Conservation (phyloP, 495 filamentous ascomycete species). For the Bacidia gigantensis region DNA sequence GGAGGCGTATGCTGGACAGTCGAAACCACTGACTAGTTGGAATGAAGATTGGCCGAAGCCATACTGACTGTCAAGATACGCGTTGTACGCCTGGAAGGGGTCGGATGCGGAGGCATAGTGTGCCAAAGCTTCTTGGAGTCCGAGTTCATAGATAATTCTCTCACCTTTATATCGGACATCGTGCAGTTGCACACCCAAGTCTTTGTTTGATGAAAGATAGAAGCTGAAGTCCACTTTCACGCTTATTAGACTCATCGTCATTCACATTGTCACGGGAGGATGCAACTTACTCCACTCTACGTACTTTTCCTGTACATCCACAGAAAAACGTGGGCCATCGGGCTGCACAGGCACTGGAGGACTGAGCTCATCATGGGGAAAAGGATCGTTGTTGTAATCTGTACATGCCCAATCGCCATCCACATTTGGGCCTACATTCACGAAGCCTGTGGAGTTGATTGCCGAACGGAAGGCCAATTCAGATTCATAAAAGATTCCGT, state of each 20-base stretch:
- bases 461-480: slow-evolving; percentile 33
- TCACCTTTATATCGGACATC: slow-evolving; percentile 40
- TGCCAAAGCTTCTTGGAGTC: slow-evolving; percentile 40
- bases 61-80: slow-evolving; percentile 34
- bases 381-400: slow-evolving; percentile 22
- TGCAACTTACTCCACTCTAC: slow-evolving; percentile 30
- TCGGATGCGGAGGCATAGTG: slow-evolving; percentile 34
- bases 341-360: slow-evolving; percentile 29
- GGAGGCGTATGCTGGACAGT: slow-evolving; percentile 37
- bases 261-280: not conserved
- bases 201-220: slow-evolving; percentile 32
- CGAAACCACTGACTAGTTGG: slow-evolving; percentile 36
- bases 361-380: slow-evolving; percentile 24
- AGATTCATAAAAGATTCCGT: slow-evolving; percentile 34
- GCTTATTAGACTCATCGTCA: not conserved
- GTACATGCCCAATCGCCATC: slow-evolving; percentile 34
- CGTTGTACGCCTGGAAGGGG: slow-evolving; percentile 28
- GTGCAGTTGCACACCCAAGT: slow-evolving; percentile 32
- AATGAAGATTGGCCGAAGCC: slow-evolving; percentile 34
- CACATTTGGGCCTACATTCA: slow-evolving; percentile 26
- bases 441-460: slow-evolving; percentile 28
- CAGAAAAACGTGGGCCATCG: slow-evolving; percentile 24
- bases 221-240: slow-evolving; percentile 35
- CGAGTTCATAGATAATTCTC: slow-evolving; percentile 40
- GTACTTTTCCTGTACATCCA: slow-evolving; percentile 34